Percentiles rank a stretch among this genome's conserved stretches.
Evolutionary conservation across 176 grass and related monocot genomes (phyloP).

Genomic region (Avena insularis): DNA sequence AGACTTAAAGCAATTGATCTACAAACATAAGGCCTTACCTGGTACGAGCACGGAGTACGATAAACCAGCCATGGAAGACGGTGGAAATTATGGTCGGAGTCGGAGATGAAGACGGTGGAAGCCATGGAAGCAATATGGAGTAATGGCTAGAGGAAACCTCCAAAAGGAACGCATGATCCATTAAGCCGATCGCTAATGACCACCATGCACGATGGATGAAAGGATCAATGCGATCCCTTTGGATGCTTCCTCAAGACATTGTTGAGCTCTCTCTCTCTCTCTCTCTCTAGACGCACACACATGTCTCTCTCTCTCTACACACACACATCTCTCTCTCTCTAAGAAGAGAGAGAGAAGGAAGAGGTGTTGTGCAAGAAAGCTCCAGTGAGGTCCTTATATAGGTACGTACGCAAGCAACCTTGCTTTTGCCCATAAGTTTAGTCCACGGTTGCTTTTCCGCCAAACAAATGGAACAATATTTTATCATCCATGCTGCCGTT

Average conservation of each 20-base stretch:
- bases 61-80: no score
- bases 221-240: constrained; percentile 91
- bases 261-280: constrained; percentile 18
- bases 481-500: constrained; percentile 26
- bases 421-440: constrained; percentile 49
- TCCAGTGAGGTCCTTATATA: constrained; percentile 63
- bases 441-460: constrained; percentile 44
- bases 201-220: constrained; percentile 34
- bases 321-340: background rate
- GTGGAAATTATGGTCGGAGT: background rate
- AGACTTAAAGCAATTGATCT: background rate
- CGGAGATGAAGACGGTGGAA: background rate
- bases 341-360: constrained; percentile 6
- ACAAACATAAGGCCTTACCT: constrained; percentile 23
- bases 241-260: constrained; percentile 71
- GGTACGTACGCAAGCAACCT: constrained; percentile 52
- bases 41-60: background rate
- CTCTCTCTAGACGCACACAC: background rate
- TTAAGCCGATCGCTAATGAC: constrained; percentile 16
- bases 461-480: constrained; percentile 39
- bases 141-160: constrained; percentile 72
- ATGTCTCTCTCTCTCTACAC: constrained; percentile 13
- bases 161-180: constrained; percentile 83
- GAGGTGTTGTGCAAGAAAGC: constrained; percentile 56
- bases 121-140: background rate